These are phyloP conservation scores for Plantago ovata DNA, from an alignment of 257 asterid genomes.

Conservation along the genomic window DNA sequence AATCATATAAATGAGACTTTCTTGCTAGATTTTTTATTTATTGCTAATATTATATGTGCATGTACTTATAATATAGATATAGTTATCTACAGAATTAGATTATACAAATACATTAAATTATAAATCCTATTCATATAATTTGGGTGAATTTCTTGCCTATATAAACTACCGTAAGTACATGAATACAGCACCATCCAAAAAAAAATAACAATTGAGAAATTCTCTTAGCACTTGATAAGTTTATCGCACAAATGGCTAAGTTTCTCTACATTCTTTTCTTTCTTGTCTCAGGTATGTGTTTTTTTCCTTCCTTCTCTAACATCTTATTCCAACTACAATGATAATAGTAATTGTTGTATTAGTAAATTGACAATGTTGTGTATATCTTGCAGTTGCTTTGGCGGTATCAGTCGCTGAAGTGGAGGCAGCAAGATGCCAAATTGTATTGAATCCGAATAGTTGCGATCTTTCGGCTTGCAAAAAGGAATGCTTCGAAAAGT, in stretches of 20 bases:
- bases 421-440: neutral
- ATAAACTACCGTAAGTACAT: no score
- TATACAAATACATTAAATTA: no score
- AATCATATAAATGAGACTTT: no score
- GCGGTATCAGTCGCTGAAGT: neutral
- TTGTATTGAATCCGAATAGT: neutral
- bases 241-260: neutral
- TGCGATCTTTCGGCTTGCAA: neutral
- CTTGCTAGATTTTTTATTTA: no score
- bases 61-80: no score
- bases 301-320: no score
- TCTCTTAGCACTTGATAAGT: neutral
- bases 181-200: no score
- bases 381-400: neutral
- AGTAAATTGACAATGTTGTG: neutral
- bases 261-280: neutral
- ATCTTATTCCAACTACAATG: no score
- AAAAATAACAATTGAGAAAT: neutral
- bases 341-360: neutral
- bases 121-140: no score
- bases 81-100: no score
- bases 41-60: no score
- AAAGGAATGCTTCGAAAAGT: neutral
- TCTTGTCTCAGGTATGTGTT: slow-evolving; percentile 1
- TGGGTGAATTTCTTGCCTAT: no score